Base-by-base conservation (phyloP, 2,329 filamentous ascomycete genomes). In the Stenocarpella maydis region DNA sequence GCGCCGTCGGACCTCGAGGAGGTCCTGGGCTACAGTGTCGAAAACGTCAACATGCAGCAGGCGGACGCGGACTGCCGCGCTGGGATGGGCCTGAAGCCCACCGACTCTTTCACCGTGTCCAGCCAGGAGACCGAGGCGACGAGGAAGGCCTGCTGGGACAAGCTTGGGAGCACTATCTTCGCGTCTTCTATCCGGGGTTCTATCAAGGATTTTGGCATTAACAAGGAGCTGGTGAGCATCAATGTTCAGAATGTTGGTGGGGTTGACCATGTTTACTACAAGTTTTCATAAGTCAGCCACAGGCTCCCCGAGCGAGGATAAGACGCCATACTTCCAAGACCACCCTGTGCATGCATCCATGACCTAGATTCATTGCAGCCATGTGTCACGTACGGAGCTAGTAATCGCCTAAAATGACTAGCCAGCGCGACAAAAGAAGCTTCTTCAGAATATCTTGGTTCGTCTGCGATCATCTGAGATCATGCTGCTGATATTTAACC, bases 141-240 rank as follows among this genome's bases (percentile, higher is more conserved):
- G 0, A 60, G 31, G 17, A 60, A 45, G 54, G 1, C 21, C 0
- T 60, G 54, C 8, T 43, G 54, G 54, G 24, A 60, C 39, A 60
- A 3, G 54, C 54, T 60, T 28, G 54, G 54, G 24, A n/a, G 1
- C 37, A 60, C 54, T 1, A 7, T 45, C 17, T 60, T 60, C 2
- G 43, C 54, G 1, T 43, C 39, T 3, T 41, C 54, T n/a, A 60
- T 60, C 3, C 17, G 24, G 4, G 54, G 54, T 0, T 43, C 54
- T 17, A 60, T 60, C 17, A 45, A 45, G 39, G 54, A 60, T 28
- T 60, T 60, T n/a, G 37, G 45, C 15, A 43, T 60, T 5, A 60
- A 45, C 37, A 43, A 60, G 54, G 37, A 60, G 17, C 19, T 60
- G 24, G n/a, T 60, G 2, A 60, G 54, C 17, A 45, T 60, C 28